Conservation (phyloP, 2,329 filamentous ascomycete genomes). For the Xylariales sp. region DNA sequence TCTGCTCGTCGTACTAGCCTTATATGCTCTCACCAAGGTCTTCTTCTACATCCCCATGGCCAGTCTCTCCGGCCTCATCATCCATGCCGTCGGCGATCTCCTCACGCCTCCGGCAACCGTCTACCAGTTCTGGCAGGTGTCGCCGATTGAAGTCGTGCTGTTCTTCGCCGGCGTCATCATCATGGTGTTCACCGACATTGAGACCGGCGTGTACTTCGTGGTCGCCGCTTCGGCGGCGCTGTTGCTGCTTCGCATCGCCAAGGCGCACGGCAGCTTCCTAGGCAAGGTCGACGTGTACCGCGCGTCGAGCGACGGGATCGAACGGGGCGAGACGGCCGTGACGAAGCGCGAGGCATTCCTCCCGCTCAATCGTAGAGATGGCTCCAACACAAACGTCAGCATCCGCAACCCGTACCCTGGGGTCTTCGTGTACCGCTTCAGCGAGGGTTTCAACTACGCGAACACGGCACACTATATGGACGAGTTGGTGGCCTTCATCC, state of each 20-base stretch:
- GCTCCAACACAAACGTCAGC: conserved; percentile 60
- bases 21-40: conserved; percentile 83
- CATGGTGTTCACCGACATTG: conserved; percentile 83
- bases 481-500: conserved; percentile 59
- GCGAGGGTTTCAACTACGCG: conserved; percentile 67
- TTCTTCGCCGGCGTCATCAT: conserved; percentile 89
- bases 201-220: conserved; percentile 87
- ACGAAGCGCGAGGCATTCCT: conserved; percentile 58
- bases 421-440: conserved; percentile 66
- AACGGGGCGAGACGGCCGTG: conserved; percentile 18
- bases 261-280: conserved; percentile 81
- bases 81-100: conserved; percentile 88
- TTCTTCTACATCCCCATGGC: conserved; percentile 91
- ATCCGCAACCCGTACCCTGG: conserved; percentile 63
- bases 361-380: conserved; percentile 62
- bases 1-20: conserved; percentile 81
- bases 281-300: conserved; percentile 80
- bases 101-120: conserved; percentile 85
- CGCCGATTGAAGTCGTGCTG: conserved; percentile 83
- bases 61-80: conserved; percentile 83
- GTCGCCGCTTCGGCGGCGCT: conserved; percentile 76
- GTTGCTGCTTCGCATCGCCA: conserved; percentile 81
- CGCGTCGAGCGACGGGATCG: conserved; percentile 30
- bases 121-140: conserved; percentile 89
- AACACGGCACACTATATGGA: conserved; percentile 65